These are phyloP conservation scores for Geranomyces michiganensis DNA, from an alignment of 192 early-diverging fungal species.

Conservation along the genomic window DNA sequence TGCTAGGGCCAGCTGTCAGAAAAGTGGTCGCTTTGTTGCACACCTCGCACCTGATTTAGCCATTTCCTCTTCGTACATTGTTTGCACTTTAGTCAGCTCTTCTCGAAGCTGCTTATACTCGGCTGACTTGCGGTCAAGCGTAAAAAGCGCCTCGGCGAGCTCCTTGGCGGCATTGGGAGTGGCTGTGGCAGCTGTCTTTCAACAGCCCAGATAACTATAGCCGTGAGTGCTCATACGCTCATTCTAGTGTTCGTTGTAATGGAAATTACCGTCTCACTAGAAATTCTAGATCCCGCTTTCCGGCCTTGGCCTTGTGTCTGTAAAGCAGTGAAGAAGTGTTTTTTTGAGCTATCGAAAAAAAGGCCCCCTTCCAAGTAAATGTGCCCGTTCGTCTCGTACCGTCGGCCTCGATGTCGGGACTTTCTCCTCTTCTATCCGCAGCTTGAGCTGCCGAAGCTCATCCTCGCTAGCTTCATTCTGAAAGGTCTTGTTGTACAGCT, in stretches of 20 bases:
- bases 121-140: constrained; percentile 47
- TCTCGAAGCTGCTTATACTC: constrained; percentile 53
- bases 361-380: no score
- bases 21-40: no score
- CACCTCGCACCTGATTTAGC: constrained; percentile 27
- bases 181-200: constrained; percentile 22
- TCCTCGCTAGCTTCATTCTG: constrained; percentile 52
- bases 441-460: constrained; percentile 48
- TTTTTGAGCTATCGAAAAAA: not conserved
- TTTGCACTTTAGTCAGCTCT: constrained; percentile 40
- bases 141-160: constrained; percentile 51
- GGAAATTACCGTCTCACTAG: constrained; percentile 21
- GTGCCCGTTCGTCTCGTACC: no score
- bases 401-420: constrained; percentile 22
- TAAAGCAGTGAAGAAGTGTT: not conserved
- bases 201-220: not conserved
- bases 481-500: constrained; percentile 57
- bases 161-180: constrained; percentile 46
- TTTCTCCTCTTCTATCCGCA: constrained; percentile 27
- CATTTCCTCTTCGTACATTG: constrained; percentile 40
- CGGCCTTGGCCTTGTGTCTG: constrained; percentile 27
- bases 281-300: constrained; percentile 12
- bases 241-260: constrained; percentile 5
- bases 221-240: not conserved
- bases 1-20: no score